Percentiles rank a stretch among this genome's conserved stretches.
Evolutionary conservation across 1,139 yeast species (phyloP).

Genomic region (Yamadazyma taylorii): DNA sequence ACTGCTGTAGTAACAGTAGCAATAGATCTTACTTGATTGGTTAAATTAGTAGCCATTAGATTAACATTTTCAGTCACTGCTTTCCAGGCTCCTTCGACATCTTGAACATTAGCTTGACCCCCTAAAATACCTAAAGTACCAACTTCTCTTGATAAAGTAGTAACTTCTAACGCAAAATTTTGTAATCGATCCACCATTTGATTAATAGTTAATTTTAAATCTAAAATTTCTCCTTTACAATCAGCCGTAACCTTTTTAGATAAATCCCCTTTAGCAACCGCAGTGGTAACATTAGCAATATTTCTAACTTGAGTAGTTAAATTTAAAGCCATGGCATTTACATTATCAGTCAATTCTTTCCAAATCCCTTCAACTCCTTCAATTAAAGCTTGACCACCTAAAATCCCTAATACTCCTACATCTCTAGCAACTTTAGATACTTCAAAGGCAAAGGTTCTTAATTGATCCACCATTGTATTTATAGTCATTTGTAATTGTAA

Average conservation of each 20-base stretch:
- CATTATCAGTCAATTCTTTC: conserved; percentile 87
- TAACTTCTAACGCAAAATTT: conserved; percentile 86
- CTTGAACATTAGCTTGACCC: conserved; percentile 89
- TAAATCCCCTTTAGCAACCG: conserved; percentile 88
- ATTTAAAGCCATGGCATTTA: conserved; percentile 87
- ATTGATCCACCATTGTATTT: conserved; percentile 85
- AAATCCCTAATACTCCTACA: conserved; percentile 84
- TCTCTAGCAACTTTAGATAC: conserved; percentile 87
- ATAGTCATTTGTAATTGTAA: conserved; percentile 76
- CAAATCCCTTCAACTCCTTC: conserved; percentile 86
- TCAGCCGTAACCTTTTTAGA: conserved; percentile 85
- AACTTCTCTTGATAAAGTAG: conserved; percentile 83
- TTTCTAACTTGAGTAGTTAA: conserved; percentile 86
- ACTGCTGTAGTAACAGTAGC: conserved; percentile 93
- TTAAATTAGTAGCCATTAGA: conserved; percentile 84
- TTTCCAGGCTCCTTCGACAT: conserved; percentile 93
- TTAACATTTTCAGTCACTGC: conserved; percentile 88
- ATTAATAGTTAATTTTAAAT: conserved; percentile 75
- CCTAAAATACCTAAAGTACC: conserved; percentile 90
- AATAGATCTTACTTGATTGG: conserved; percentile 85
- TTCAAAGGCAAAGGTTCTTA: conserved; percentile 83
- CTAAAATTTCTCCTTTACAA: conserved; percentile 84
- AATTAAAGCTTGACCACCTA: conserved; percentile 86
- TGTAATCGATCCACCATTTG: conserved; percentile 89
- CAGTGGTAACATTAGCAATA: conserved; percentile 88